A percentile compares a stretch with the other conserved stretches of the same genome.
phyloP scores from a whole-genome alignment of 1,139 yeast genomes.

The Debaryomycetaceae sp. region DNA sequence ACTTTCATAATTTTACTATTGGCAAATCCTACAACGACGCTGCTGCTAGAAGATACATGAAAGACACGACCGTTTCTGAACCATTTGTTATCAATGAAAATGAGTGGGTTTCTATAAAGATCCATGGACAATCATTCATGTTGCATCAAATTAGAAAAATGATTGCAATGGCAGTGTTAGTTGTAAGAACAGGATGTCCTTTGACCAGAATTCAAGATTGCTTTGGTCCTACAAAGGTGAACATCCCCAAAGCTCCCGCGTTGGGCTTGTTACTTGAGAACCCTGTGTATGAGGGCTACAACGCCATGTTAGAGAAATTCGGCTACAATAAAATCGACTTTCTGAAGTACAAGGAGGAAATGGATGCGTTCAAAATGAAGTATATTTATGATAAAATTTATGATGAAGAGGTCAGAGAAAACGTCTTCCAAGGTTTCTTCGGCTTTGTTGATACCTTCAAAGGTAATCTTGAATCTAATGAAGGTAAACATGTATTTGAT shows the following conservation, averaged over 20 bases:
- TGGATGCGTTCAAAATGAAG: conserved; percentile 83
- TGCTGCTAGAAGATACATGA: conserved; percentile 80
- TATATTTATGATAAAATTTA: conserved; percentile 90
- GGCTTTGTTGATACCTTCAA: conserved; percentile 80
- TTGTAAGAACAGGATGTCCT: conserved; percentile 85
- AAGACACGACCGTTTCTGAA: conserved; percentile 72
- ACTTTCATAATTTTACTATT: conserved; percentile 91
- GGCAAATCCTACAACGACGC: conserved; percentile 88
- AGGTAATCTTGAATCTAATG: conserved; percentile 20
- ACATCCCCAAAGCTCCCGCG: conserved; percentile 97
- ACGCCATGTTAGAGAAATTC: conserved; percentile 62
- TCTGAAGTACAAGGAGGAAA: conserved; percentile 59
- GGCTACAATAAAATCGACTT: conserved; percentile 82
- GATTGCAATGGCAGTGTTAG: conserved; percentile 93
- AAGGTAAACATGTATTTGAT: conserved; percentile 57
- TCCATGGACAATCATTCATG: conserved; percentile 98
- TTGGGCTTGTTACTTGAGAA: conserved; percentile 84
- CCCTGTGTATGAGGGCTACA: conserved; percentile 88
- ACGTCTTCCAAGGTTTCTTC: conserved; percentile 84
- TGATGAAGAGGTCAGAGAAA: conserved; percentile 81
- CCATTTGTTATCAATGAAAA: conserved; percentile 92
- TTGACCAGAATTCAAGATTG: conserved; percentile 71
- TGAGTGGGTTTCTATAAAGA: conserved; percentile 94
- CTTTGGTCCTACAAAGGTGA: conserved; percentile 68
- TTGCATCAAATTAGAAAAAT: conserved; percentile 95